A percentile compares a stretch with the other conserved stretches of the same genome.
Evolutionary conservation across 2,329 filamentous ascomycete species (phyloP).

Genomic region (Clarireedia monteithiana): DNA sequence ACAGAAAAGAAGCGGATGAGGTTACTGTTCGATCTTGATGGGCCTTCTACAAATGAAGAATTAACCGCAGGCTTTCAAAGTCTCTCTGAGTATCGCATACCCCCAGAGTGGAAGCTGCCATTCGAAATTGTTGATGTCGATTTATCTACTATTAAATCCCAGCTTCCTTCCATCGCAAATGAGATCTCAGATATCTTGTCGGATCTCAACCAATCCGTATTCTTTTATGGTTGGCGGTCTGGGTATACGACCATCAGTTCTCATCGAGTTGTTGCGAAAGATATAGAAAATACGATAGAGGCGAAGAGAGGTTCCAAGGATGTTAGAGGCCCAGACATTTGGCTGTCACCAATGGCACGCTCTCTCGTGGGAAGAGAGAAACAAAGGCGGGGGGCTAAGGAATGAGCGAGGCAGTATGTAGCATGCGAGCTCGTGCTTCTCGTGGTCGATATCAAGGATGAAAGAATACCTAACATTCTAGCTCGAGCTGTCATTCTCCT

Average conservation of each 20-base stretch:
- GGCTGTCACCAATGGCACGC: slow-evolving; percentile 56
- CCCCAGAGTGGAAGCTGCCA: slow-evolving; percentile 47
- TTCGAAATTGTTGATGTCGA: slow-evolving; percentile 45
- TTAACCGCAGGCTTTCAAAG: slow-evolving; percentile 32
- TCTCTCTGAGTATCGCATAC: slow-evolving; percentile 46
- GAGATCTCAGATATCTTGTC: slow-evolving; percentile 42
- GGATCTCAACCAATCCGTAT: slow-evolving; percentile 58
- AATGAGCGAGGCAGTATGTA: neutral
- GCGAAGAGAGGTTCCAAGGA: slow-evolving; percentile 39
- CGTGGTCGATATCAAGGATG: neutral
- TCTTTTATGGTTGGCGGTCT: slow-evolving; percentile 57
- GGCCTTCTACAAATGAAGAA: slow-evolving; percentile 15
- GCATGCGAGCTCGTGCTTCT: neutral
- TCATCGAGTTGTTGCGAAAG: slow-evolving; percentile 55
- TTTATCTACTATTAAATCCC: slow-evolving; percentile 29
- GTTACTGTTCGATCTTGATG: slow-evolving; percentile 41
- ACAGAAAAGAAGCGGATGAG: slow-evolving; percentile 48
- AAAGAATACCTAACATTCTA: too few species aligned
- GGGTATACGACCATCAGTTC: slow-evolving; percentile 56
- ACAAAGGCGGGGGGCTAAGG: slow-evolving; percentile 7
- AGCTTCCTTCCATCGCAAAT: slow-evolving; percentile 37
- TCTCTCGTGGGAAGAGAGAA: slow-evolving; percentile 62
- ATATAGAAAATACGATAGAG: slow-evolving; percentile 52
- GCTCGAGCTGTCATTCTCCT: too few species aligned
- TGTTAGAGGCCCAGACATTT: slow-evolving; percentile 49